Conservation (phyloP, 2,329 filamentous ascomycete species). For the Fonsecaea pedrosoi region DNA sequence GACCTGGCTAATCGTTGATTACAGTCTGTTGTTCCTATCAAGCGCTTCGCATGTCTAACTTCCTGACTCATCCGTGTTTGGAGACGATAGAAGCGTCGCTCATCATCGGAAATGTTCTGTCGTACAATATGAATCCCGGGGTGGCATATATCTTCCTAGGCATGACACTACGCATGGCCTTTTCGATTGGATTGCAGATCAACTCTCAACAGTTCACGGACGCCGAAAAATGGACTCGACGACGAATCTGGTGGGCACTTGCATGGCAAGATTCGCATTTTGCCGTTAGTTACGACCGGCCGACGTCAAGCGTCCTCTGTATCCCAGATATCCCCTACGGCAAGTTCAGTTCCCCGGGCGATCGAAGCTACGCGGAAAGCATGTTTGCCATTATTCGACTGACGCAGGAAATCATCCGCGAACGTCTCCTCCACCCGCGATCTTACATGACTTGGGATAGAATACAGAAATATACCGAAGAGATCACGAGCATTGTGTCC, state of each 20-base stretch:
- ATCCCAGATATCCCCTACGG: slow-evolving; percentile 59
- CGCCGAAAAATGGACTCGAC: slow-evolving; percentile 54
- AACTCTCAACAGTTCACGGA: slow-evolving; percentile 62
- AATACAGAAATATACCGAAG: slow-evolving; percentile 64
- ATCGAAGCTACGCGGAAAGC: slow-evolving; percentile 64
- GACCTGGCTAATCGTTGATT: slow-evolving; percentile 36
- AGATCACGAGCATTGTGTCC: slow-evolving; percentile 64
- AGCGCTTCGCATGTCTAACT: slow-evolving; percentile 68
- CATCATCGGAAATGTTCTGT: slow-evolving; percentile 67
- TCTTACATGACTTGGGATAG: slow-evolving; percentile 60
- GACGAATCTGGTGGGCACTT: slow-evolving; percentile 64
- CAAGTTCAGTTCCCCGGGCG: slow-evolving; percentile 55
- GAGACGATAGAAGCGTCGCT: slow-evolving; percentile 68
- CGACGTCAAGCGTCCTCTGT: slow-evolving; percentile 61
- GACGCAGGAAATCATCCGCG: slow-evolving; percentile 64
- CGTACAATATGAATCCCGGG: slow-evolving; percentile 69
- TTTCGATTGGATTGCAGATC: slow-evolving; percentile 66
- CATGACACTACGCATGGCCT: slow-evolving; percentile 66
- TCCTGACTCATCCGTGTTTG: slow-evolving; percentile 65
- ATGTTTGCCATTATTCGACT: slow-evolving; percentile 62
- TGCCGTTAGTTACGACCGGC: slow-evolving; percentile 68
- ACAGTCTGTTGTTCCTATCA: slow-evolving; percentile 69
- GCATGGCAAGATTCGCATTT: slow-evolving; percentile 70
- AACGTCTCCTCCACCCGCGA: slow-evolving; percentile 61
- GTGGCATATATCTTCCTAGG: slow-evolving; percentile 67